Evolutionary conservation across 176 grass and related monocot species (phyloP), one percentile per base, ranked within the genome.

Genomic region (Areca catechu): DNA sequence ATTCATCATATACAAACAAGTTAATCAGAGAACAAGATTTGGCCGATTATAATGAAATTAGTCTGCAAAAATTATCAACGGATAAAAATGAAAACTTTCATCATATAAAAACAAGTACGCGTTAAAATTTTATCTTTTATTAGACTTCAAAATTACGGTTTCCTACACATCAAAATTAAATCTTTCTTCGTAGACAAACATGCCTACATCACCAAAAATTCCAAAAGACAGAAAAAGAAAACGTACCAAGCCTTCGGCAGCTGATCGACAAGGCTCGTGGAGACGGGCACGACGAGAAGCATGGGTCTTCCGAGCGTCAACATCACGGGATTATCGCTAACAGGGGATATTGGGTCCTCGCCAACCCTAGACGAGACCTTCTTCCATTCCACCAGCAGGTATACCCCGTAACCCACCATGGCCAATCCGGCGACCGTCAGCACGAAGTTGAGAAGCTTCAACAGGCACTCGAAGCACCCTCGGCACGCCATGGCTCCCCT

Each of bases 381-480:
- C 15, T 75, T 76, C 84, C 80, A 94, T 61, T 76, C 58, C 50
- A 84, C 77, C 27, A 88, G 77, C 53, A 94, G 70, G 76, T 85
- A 85, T n/a, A 52, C 48, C 16, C 84, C 89, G 49, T 94, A 94
- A 1, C 89, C 89, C 68, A 78, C 63, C 80, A 88, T 88, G 62
- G 67, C 84, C 56, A 95, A 77, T 73, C 89, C 84, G 16, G 77
- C 54, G 60, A 63, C 69, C 71, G 80, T 80, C 23, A 88, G 66
- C 17, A 88, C 63, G 20, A 95, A 58, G 73, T 88, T 95, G 43
- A 95, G 84, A 60, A 88, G 74, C 84, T 79, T 95, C 37, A 95
- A 62, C 25, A 95, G 18, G 59, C 84, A 88, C 57, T 82, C 81
- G 53, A 84, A 88, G 64, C 88, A 83, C 5, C 75, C 74, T 58